phyloP scores from a whole-genome alignment of 352 stramenopile species.

The Aphanomyces astaci region DNA sequence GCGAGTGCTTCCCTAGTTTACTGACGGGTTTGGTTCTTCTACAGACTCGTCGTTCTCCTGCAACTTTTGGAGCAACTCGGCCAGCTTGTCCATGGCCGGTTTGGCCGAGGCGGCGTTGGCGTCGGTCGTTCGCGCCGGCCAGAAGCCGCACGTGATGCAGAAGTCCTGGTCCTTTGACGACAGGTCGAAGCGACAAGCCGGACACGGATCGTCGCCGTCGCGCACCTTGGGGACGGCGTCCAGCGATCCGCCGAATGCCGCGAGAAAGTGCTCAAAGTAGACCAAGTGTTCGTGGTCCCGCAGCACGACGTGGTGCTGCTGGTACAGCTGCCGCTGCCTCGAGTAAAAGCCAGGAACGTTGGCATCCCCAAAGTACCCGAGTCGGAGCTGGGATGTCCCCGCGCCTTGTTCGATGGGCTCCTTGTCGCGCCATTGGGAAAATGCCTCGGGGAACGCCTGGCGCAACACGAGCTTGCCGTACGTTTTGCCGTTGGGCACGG shows the following conservation, averaged over 20 bases:
- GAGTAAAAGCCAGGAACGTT: slow-evolving; percentile 35
- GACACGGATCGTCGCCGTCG: slow-evolving; percentile 29
- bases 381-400: slow-evolving; percentile 57
- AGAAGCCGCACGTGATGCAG: slow-evolving; percentile 48
- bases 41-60: too few relatives aligned
- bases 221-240: slow-evolving; percentile 30
- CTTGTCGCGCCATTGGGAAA: slow-evolving; percentile 79
- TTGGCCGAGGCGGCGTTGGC: slow-evolving; percentile 52
- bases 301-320: slow-evolving; percentile 42
- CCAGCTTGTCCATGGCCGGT: slow-evolving; percentile 38
- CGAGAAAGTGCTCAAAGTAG: slow-evolving; percentile 56
- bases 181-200: slow-evolving; percentile 39
- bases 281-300: slow-evolving; percentile 62
- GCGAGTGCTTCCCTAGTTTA: too few relatives aligned
- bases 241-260: slow-evolving; percentile 43
- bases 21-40: too few relatives aligned
- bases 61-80: not conserved
- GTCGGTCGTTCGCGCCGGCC: slow-evolving; percentile 44
- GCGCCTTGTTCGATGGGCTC: slow-evolving; percentile 82
- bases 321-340: slow-evolving; percentile 30
- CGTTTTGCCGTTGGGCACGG: slow-evolving; percentile 38
- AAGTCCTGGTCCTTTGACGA: slow-evolving; percentile 43
- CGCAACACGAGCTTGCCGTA: slow-evolving; percentile 79
- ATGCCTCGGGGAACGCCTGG: slow-evolving; percentile 76
- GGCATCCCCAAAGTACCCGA: slow-evolving; percentile 48